Evolutionary conservation across 1,284 basidiomycete genomes (phyloP), one percentile per base, ranked within the genome.

Genomic region (Coniferiporia sulphurascens): DNA sequence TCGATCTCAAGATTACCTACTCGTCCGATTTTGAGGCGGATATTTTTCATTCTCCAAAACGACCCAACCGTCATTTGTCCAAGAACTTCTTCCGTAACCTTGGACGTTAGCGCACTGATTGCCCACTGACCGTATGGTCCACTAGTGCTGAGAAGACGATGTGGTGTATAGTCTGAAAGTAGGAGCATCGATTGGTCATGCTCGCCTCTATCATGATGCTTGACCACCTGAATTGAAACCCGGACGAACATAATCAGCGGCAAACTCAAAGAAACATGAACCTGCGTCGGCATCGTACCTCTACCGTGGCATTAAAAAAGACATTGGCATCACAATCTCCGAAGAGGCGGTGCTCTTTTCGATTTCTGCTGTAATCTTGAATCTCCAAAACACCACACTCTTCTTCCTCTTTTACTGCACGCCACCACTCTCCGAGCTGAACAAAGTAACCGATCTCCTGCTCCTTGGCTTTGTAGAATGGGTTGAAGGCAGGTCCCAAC

Each of bases 281-380:
- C 9, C 6, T 48, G 51, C 4, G 21, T 21, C 27, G 9, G 15
- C 7, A 48, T 38, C 35, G 52, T 53, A 62, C 61, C 58, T 62
- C 61, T 38, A 59, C 58, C 6, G 58, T 59, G 15, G 61, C 61
- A 49, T 62, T 49, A 46, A 62, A 62, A 27, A 62, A 62, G 15
- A 45, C 22, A 44, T 59, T 38, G 34, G 45, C 34, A 21, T 59
- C 38, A 35, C 52, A 48, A 19, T 44, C 43, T 12, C 61, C 61
- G 19, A 62, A 51, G n/a, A 59, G 32, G 7, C 50, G 48, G 36
- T 59, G 58, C 32, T 55, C 48, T 44, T 48, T 34, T 9, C 36
- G 17, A 12, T 32, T 50, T 21, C 46, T 34, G 19, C 48, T 32
- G 15, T 55, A 52, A 4, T 52, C 49, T 19, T 44, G 27, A 48